Evolutionary conservation across 2,329 filamentous ascomycete genomes (phyloP).

Genomic region (Falciphora oryzae): DNA sequence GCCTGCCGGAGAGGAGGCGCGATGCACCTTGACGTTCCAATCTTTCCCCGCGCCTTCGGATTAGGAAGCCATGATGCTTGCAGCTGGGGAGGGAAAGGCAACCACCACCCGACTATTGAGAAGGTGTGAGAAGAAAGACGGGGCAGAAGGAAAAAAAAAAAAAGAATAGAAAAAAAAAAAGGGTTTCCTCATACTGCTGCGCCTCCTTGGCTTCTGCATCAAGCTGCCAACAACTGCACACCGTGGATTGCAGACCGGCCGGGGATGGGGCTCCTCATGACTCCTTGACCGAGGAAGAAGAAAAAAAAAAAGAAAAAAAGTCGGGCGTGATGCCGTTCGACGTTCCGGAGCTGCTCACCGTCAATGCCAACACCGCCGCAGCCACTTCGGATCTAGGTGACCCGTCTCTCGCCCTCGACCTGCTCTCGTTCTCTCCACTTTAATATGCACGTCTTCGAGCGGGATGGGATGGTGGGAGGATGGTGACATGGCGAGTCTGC

Average conservation of each 20-base stretch:
- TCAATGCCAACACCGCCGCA: not conserved
- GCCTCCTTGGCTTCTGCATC: no score
- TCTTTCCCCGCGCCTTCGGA: not conserved
- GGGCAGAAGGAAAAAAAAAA: not conserved
- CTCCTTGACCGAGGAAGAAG: no score
- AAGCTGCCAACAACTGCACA: no score
- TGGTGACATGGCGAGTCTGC: not conserved
- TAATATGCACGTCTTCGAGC: not conserved
- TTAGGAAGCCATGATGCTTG: not conserved
- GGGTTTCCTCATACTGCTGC: no score
- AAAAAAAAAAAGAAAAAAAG: not conserved
- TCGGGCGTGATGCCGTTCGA: not conserved
- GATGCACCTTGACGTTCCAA: not conserved
- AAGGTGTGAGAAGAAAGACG: not conserved
- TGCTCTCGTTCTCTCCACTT: not conserved
- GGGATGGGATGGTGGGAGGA: slow-evolving; percentile 2
- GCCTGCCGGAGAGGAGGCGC: not conserved
- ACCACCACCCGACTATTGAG: not conserved
- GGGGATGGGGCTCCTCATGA: no score
- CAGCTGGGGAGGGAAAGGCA: not conserved
- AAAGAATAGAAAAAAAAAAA: no score
- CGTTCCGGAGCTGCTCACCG: not conserved
- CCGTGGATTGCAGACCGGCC: no score
- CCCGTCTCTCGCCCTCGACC: not conserved
- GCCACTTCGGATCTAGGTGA: not conserved